Evolutionary conservation across 768 basidiomycete species (phyloP).

Genomic region (Pluteus cervinus): DNA sequence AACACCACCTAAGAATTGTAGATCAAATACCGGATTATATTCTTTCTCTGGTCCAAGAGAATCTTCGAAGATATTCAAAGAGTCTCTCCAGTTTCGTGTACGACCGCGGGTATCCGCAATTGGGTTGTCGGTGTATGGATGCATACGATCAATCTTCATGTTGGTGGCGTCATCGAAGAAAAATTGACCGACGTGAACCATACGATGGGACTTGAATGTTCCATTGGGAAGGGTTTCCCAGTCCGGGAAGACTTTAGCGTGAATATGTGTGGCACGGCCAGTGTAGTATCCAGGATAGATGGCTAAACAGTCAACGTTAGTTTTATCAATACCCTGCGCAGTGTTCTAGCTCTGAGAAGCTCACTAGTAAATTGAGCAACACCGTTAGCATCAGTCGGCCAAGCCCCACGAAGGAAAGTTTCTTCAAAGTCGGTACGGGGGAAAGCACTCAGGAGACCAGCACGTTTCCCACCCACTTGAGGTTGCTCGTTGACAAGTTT

Average conservation of each 20-base stretch:
- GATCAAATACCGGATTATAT: slow-evolving; percentile 48
- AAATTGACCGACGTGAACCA: slow-evolving; percentile 46
- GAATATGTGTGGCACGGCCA: slow-evolving; percentile 49
- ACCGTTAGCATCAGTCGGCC: slow-evolving; percentile 47
- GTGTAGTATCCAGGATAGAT: slow-evolving; percentile 56
- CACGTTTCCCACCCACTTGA: slow-evolving; percentile 37
- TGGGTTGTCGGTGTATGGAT: slow-evolving; percentile 45
- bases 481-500: slow-evolving; percentile 38
- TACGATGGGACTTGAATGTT: slow-evolving; percentile 36
- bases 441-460: slow-evolving; percentile 36
- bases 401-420: slow-evolving; percentile 47
- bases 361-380: slow-evolving; percentile 48
- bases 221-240: slow-evolving; percentile 39
- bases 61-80: slow-evolving; percentile 48
- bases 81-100: slow-evolving; percentile 47
- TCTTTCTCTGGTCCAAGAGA: slow-evolving; percentile 40
- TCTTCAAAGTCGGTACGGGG: slow-evolving; percentile 37
- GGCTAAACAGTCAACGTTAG: slow-evolving; percentile 20
- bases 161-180: slow-evolving; percentile 54
- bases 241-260: slow-evolving; percentile 47
- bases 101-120: slow-evolving; percentile 40
- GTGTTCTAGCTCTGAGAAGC: slow-evolving; percentile 9
- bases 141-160: slow-evolving; percentile 43
- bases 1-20: slow-evolving; percentile 44
- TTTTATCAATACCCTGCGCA: not conserved